Conservation (phyloP, 345 rosid species). For the Syzygium jambos region DNA sequence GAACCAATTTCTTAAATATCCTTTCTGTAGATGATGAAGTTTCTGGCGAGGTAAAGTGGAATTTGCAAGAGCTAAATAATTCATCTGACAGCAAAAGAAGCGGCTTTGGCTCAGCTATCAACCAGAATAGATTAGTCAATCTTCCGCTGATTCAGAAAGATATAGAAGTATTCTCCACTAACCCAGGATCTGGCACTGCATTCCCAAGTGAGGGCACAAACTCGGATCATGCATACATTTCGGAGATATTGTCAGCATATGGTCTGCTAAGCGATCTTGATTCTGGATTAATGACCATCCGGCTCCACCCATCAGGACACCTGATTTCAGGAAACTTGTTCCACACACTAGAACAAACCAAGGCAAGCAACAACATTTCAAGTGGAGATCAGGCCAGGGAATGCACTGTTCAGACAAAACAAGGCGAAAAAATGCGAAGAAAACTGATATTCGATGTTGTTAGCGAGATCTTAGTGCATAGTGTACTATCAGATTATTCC, state of each 20-base stretch:
- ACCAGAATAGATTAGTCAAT: constrained; percentile 12
- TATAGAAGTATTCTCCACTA: neutral
- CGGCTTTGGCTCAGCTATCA: constrained; percentile 25
- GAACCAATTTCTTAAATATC: neutral
- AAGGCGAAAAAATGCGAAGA: constrained; percentile 35
- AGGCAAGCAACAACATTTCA: constrained; percentile 18
- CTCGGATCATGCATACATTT: constrained; percentile 53
- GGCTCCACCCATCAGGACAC: constrained; percentile 39
- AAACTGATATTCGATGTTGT: constrained; percentile 67
- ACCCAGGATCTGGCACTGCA: neutral
- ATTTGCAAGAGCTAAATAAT: constrained; percentile 10
- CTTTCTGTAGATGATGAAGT: constrained; percentile 38
- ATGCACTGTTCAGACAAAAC: constrained; percentile 17
- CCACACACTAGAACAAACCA: constrained; percentile 48
- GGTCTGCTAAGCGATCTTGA: constrained; percentile 51
- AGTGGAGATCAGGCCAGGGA: constrained; percentile 14
- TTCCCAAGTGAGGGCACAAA: constrained; percentile 12
- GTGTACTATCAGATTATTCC: constrained; percentile 22
- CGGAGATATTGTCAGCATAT: constrained; percentile 50
- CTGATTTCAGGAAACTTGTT: constrained; percentile 50
- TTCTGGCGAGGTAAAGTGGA: constrained; percentile 39
- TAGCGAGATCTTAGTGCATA: constrained; percentile 52
- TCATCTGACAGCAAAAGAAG: constrained; percentile 17
- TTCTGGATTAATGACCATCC: constrained; percentile 23
- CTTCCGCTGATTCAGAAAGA: constrained; percentile 7